Conservation (phyloP, 192 early-diverging fungal genomes). For the Linnemannia hyalina region DNA sequence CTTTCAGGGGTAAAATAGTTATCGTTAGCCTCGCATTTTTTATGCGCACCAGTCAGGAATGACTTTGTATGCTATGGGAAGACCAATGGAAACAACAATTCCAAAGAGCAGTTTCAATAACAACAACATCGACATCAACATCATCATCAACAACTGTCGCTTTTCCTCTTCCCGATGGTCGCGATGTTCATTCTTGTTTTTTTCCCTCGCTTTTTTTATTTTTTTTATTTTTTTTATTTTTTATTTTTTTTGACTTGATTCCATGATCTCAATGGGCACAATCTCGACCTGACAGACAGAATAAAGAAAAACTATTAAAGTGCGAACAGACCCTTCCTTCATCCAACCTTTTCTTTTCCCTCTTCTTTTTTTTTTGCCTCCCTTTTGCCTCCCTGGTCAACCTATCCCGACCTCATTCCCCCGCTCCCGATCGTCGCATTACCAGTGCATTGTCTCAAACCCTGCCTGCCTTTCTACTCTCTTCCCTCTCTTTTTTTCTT, state of each 20-base stretch:
- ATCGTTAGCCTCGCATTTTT: not conserved
- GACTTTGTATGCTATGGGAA: not conserved
- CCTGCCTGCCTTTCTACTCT: not conserved
- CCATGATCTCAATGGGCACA: not conserved
- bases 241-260: not conserved
- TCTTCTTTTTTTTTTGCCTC: slow-evolving; percentile 8
- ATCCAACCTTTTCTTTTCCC: not conserved
- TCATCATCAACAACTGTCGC: not conserved
- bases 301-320: not conserved
- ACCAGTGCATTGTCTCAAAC: not conserved
- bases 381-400: not conserved
- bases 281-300: not conserved
- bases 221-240: not conserved
- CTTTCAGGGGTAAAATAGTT: not conserved
- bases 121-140: not conserved
- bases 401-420: slow-evolving; percentile 2
- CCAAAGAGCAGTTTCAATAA: not conserved
- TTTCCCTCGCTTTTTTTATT: slow-evolving; percentile 6
- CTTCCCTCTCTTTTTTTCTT: not conserved
- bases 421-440: not conserved
- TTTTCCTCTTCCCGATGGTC: not conserved
- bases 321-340: not conserved
- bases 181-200: not conserved
- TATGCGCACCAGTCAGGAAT: not conserved
- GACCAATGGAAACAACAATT: too few relatives aligned